phyloP scores from a whole-genome alignment of 2,329 filamentous ascomycete species.

The Alternaria arbusti region DNA sequence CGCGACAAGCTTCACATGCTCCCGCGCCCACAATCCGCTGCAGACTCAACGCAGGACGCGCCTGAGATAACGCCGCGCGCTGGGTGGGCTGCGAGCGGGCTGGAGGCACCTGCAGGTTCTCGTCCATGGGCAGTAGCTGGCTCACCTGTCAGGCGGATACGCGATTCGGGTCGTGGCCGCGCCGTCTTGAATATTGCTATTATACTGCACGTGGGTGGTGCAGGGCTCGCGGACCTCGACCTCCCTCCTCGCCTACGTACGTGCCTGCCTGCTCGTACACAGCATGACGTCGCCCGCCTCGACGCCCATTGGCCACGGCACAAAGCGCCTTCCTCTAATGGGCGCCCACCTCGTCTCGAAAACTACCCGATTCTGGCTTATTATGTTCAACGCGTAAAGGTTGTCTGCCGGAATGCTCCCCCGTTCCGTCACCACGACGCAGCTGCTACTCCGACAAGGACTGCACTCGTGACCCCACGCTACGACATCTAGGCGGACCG shows the following conservation, averaged over 20 bases:
- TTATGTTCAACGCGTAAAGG: not conserved
- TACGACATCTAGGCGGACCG: not conserved
- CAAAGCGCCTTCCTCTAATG: not conserved
- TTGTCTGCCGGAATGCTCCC: not conserved
- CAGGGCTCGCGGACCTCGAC: not conserved
- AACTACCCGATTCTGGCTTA: not conserved
- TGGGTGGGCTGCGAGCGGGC: not conserved
- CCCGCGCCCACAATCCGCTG: not conserved
- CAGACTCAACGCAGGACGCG: not conserved
- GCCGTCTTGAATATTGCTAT: not conserved
- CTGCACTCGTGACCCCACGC: not conserved
- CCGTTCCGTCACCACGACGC: not conserved
- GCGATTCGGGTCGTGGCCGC: not conserved
- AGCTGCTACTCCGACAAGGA: not conserved
- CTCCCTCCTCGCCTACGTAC: not conserved
- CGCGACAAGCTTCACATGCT: conserved; percentile 6
- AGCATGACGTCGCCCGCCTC: not conserved
- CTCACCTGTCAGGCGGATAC: not conserved
- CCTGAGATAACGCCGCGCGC: conserved; percentile 2
- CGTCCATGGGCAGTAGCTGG: not conserved
- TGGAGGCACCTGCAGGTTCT: not conserved
- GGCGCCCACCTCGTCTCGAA: not conserved
- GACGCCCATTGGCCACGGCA: not conserved
- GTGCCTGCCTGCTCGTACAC: not conserved
- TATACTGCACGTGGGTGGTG: not conserved